These are phyloP conservation scores for Amanita exitialis DNA, from an alignment of 768 basidiomycete genomes.

Conservation along the genomic window DNA sequence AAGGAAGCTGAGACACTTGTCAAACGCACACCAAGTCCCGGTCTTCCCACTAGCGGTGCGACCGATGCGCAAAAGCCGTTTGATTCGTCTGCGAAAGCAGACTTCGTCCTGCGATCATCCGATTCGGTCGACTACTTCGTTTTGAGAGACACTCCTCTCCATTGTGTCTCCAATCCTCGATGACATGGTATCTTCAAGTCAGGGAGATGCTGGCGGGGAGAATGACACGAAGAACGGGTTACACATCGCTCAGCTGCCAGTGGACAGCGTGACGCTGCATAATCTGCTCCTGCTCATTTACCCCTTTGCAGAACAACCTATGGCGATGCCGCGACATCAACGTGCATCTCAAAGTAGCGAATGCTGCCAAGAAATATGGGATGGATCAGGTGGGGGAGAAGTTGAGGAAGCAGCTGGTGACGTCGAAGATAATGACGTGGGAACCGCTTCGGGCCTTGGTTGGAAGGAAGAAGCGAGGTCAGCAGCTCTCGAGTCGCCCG, in stretches of 20 bases:
- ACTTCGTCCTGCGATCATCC: slow-evolving; percentile 15
- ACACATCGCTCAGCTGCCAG: not conserved
- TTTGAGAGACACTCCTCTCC: slow-evolving; percentile 16
- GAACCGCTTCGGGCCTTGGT: slow-evolving; percentile 3
- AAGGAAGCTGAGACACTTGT: too few species aligned
- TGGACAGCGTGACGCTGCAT: not conserved
- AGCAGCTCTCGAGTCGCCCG: not conserved
- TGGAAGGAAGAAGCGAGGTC: not conserved
- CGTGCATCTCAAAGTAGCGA: too few species aligned
- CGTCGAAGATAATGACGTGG: not conserved
- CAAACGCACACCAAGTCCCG: too few species aligned
- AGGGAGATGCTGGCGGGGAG: too few species aligned
- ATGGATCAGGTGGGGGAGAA: not conserved
- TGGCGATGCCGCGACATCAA: not conserved
- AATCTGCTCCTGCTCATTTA: slow-evolving; percentile 2
- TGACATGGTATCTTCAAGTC: not conserved
- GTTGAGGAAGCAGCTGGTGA: not conserved
- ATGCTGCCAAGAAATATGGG: slow-evolving; percentile 1
- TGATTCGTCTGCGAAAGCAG: slow-evolving; percentile 21
- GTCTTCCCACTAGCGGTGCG: too few species aligned
- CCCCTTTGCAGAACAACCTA: too few species aligned
- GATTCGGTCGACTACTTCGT: slow-evolving; percentile 22
- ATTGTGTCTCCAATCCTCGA: not conserved
- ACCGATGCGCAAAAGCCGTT: slow-evolving; percentile 10
- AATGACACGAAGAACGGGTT: not conserved